Evolutionary conservation across 2,329 filamentous ascomycete species (phyloP), one percentile per base, ranked within the genome.

Genomic region (Ophiostoma perfectum): DNA sequence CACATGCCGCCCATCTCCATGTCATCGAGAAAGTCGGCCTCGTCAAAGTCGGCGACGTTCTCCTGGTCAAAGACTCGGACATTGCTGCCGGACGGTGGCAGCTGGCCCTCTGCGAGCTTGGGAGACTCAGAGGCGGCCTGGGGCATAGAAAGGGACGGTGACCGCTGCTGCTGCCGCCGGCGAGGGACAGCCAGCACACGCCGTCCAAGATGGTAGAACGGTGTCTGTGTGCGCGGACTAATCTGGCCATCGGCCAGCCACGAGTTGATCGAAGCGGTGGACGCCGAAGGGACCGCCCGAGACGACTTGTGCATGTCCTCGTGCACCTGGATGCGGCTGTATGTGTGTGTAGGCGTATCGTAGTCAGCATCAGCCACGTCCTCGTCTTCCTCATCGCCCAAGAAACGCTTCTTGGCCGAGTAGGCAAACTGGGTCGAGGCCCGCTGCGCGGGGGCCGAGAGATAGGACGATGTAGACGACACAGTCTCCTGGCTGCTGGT

Each of bases 1-100:
- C 63, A 70, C 67, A 71, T 67, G n/a, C 76, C 78, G 45, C 74
- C 76, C 79, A 84, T 80, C 12, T 82, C 80, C 64, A 80, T 76
- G 39, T 80, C 79, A 55, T 86, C 85, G 67, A 89, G 75, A 70
- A 92, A 92, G 0, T 84, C 81, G 0, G 89, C 89, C 69, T 92
- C 90, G 69, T 84, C 87, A 75, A 92, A 92, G 75, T 92, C 88
- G 66, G 76, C 76, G 71, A 78, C 77, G 71, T 84, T 85, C 74
- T 86, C 83, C 74, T 86, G 82, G 0, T 75, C 80, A 4, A 75
- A 69, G 72, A 68, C 62, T 65, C 66, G 64, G 38, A 67, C 58
- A 69, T 6, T 39, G 55, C 9, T 27, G 27, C 49, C 49, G n/a
- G 49, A 7, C 27, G 16, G 38, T 2, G 58, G 58, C 14, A 41